Evolutionary conservation across 75 land plant genomes (phyloP), one percentile per base, ranked within the genome.

Genomic region (Selaginella tamariscina): DNA sequence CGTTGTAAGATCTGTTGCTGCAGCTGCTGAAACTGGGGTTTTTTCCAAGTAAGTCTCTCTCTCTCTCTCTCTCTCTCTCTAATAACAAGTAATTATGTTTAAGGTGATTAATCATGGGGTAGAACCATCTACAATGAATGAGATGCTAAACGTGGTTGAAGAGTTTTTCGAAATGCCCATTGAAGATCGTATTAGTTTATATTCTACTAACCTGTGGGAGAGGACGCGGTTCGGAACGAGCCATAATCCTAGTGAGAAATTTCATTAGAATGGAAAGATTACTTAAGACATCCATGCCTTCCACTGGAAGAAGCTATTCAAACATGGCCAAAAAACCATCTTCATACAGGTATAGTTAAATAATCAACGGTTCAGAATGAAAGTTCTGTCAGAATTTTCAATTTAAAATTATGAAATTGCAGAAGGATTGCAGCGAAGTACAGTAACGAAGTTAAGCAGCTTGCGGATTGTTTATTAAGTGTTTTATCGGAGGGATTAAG

Each of bases 101-200:
- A 11, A 59, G 62, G 62, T 59, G 62, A 59, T 59, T 23, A 59
- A 59, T 27, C 62, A 59, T n/a, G 62, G 62, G 21, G 62, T 59
- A 2, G 24, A 21, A 9, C 8, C 62, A 9, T 5, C 62, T 23
- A 26, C 26, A 21, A 59, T 59, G 18, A 2, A 21, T 5, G 62
- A 26, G 21, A 59, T 59, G 23, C 9, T 59, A 21, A 9, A 59
- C 9, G 62, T 27, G 8, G 62, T n/a, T 8, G 8, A 59, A n/a
- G 24, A 59, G 62, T 59, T 59, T 23, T 59, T 59, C 26, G 62
- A 5, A 2, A 23, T 59, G 62, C 62, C 62, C 23, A 8, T 59
- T 5, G 62, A 59, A 59, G 62, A 59, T 21, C 21, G 26, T 9
- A 26, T 23, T 2, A 8, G 21, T 5, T 2, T 59, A 2, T 59